Base-by-base conservation (phyloP, 2,329 filamentous ascomycete species). In the Colletotrichum filicis region DNA sequence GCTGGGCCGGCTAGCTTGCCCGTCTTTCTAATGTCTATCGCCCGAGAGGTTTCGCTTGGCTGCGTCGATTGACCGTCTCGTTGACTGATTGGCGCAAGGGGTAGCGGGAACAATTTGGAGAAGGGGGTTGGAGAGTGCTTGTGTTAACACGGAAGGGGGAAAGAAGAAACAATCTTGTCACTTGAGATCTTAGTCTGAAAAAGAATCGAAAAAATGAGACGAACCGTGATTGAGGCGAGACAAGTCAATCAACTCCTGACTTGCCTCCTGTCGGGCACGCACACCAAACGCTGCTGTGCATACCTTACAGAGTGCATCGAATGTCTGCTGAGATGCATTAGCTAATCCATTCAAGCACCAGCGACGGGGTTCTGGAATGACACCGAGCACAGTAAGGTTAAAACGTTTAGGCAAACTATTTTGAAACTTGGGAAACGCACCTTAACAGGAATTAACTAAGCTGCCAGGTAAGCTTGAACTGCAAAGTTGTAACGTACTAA, bases 161-260 rank as follows among this genome's bases (percentile, higher is more conserved):
- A 26, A 55, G 14, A 64, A 64, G 55, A 71, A 49, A 19, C n/a
- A 22, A 49, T 19, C 19, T 46, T 46, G 28, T 64, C 35, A 60
- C n/a, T 68, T 52, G 55, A 26, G 22, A 55, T 55, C 52, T 24
- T 3, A 28, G 60, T 65, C n/a, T 52, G 19, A 11, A 64, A 53
- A 30, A 42, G 37, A 30, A 49, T 2, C 19, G 26, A 62, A 12
- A 62, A 16, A 12, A 66, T 42, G 35, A 37, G 61, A 65, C 37
- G 66, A 67, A 73, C 60, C 53, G 56, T 49, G 32, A 59, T 56
- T 61, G 60, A 65, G 53, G 55, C 66, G 46, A 70, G 70, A 70
- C 66, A 65, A 60, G 32, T 35, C 60, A 73, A 73, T 73, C 19
- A 73, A 73, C 70, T 73, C 60, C 42, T 60, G 66, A 70, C 66